Conservation (phyloP, 2,329 filamentous ascomycete species). For the Phialocephala sp. region DNA sequence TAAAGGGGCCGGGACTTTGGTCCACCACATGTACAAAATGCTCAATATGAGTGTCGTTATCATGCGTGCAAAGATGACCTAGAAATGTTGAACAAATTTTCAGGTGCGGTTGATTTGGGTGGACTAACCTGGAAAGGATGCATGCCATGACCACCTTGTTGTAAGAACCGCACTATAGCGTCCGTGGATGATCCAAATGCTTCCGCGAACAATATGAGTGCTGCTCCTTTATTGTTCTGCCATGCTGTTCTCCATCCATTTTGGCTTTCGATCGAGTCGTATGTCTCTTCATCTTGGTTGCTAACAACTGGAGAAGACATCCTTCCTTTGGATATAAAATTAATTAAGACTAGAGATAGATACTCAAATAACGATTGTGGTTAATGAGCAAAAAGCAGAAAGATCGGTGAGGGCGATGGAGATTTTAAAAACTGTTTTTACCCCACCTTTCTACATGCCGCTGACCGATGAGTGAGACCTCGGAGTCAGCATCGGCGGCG, state of each 20-base stretch:
- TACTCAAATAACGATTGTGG: neutral
- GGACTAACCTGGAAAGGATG: constrained; percentile 78
- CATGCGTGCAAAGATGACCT: constrained; percentile 43
- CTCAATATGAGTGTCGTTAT: constrained; percentile 38
- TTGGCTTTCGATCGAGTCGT: constrained; percentile 17
- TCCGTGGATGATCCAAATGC: constrained; percentile 87
- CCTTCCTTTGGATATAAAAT: neutral
- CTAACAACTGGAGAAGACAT: neutral
- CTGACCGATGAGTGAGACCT: constrained; percentile 1
- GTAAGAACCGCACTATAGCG: constrained; percentile 76
- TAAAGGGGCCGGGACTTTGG: constrained; percentile 69
- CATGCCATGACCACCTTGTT: constrained; percentile 73
- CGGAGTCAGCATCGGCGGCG: neutral
- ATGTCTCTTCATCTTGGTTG: constrained; percentile 14
- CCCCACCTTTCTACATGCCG: neutral
- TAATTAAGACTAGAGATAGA: neutral
- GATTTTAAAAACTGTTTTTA: neutral
- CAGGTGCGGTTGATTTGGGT: constrained; percentile 44
- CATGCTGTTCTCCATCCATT: constrained; percentile 52
- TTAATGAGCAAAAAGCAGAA: neutral
- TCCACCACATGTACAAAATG: constrained; percentile 74
- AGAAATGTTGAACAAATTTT: constrained; percentile 41
- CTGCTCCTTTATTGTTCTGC: constrained; percentile 72
- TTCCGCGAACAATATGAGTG: constrained; percentile 76
- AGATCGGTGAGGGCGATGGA: neutral